Base-by-base conservation (phyloP, 169 alveolate genomes). In the Plasmodium billcollinsi region DNA sequence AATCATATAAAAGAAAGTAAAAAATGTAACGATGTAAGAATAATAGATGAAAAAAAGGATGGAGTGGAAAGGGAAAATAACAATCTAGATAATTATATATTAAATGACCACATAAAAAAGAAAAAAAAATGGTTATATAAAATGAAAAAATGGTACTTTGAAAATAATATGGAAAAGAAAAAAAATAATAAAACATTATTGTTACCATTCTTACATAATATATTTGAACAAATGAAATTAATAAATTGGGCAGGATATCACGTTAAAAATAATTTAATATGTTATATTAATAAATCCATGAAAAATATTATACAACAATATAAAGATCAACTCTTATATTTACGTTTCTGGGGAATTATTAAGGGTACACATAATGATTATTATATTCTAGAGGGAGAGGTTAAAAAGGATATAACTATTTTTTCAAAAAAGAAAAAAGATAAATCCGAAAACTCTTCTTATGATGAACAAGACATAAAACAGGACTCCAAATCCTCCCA, bases 201-300 rank as follows among this genome's bases (percentile, higher is more conserved):
- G 6, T 78, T 78, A 4, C 89, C 89, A 6, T 78, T 78, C 47
- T 18, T 67, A 29, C 50, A 21, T 29, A 66, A 78, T 78, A 65
- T 78, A 14, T 65, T 49, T 59, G 72, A 78, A 14, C 89, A 78
- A 66, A 45, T 58, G 24, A 67, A 66, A 66, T 65, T 78, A 78
- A 78, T 78, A 29, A 78, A 78, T 56, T 78, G 89, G 89, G 89
- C 89, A 24, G 89, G 89, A 5, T 78, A 78, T 20, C 58, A 63
- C 11, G 67, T 78, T n/a, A 70, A 70, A 52, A 78, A 56, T 6
- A 33, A 54, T 78, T 50, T 71, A 50, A 59, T 78, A 47, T 78
- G 52, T 52, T 58, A 65, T 59, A 49, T 78, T 5, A 67, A 66
- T 29, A 43, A 63, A 11, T 78, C 89, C 20, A 43, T 78, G 43